Percentiles rank a stretch among this genome's conserved stretches.
Evolutionary conservation across 1,139 yeast genomes (phyloP).

Genomic region (Yamadazyma oceani): DNA sequence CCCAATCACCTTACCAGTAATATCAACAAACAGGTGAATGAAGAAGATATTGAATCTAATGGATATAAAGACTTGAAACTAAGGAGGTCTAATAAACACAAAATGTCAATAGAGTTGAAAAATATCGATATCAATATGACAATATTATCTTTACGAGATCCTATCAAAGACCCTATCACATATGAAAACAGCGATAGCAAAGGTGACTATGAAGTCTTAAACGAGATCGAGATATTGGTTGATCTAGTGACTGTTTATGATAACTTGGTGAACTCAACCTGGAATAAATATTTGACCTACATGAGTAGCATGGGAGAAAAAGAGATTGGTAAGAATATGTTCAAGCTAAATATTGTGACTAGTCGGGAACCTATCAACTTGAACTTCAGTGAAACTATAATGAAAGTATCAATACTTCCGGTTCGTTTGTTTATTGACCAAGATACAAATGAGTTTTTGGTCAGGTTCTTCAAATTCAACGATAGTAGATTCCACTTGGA

Average conservation of each 20-base stretch:
- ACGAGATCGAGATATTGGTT: constrained; percentile 36
- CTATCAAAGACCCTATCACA: constrained; percentile 27
- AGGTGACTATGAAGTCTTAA: constrained; percentile 42
- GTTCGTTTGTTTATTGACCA: constrained; percentile 86
- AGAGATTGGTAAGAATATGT: constrained; percentile 69
- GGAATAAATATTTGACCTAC: constrained; percentile 82
- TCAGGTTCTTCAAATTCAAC: constrained; percentile 77
- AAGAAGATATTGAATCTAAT: constrained; percentile 17
- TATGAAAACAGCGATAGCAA: constrained; percentile 9
- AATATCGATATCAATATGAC: constrained; percentile 50
- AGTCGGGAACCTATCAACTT: constrained; percentile 54
- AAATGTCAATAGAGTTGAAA: constrained; percentile 57
- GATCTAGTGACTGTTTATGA: constrained; percentile 40
- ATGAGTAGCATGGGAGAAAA: constrained; percentile 68
- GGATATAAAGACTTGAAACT: constrained; percentile 50
- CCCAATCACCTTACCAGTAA: constrained; percentile 49
- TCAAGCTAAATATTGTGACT: constrained; percentile 52
- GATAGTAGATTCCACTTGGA: constrained; percentile 67
- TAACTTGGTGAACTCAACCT: constrained; percentile 82
- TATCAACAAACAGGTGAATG: constrained; percentile 49
- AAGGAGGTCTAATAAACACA: constrained; percentile 64
- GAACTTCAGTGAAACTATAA: constrained; percentile 67
- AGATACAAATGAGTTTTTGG: constrained; percentile 82
- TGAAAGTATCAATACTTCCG: constrained; percentile 64
- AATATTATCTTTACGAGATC: constrained; percentile 50